Evolutionary conservation across 2,329 filamentous ascomycete genomes (phyloP).

Genomic region (Stachybotrys chlorohalonatus): DNA sequence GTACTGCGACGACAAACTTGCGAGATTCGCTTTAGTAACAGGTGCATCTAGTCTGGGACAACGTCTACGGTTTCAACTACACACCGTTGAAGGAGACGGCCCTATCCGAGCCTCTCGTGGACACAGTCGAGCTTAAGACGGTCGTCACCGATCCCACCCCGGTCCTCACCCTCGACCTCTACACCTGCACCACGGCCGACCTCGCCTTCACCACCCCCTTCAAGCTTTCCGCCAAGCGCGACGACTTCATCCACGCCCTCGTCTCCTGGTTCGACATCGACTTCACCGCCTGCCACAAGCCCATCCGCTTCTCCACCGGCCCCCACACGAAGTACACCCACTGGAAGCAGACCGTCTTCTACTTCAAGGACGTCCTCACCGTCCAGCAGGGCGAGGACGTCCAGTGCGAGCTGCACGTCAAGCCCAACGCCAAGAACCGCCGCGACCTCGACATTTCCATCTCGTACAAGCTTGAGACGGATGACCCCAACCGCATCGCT

Average conservation of each 20-base stretch:
- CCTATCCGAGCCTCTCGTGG: slow-evolving; percentile 90
- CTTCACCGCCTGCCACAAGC: slow-evolving; percentile 97
- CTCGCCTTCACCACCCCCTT: slow-evolving; percentile 78
- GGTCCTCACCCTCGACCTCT: slow-evolving; percentile 84
- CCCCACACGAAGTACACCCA: slow-evolving; percentile 99
- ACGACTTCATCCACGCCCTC: slow-evolving; percentile 92
- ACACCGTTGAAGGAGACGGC: slow-evolving; percentile 87
- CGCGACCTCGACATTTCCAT: slow-evolving; percentile 90
- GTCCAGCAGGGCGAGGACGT: slow-evolving; percentile 82
- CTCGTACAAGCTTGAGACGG: slow-evolving; percentile 69
- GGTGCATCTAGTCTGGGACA: slow-evolving; percentile 76
- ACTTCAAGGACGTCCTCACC: slow-evolving; percentile 85
- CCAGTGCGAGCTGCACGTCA: slow-evolving; percentile 64
- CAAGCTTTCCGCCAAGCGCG: slow-evolving; percentile 66
- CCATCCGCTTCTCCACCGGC: slow-evolving; percentile 90
- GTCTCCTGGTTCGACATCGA: slow-evolving; percentile 99
- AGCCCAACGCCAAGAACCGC: slow-evolving; percentile 88
- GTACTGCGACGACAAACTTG: slow-evolving; percentile 23
- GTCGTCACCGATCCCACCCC: slow-evolving; percentile 85
- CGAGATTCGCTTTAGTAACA: slow-evolving; percentile 1
- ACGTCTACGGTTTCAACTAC: slow-evolving; percentile 98
- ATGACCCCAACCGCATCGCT: slow-evolving; percentile 60
- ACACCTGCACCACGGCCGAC: slow-evolving; percentile 77
- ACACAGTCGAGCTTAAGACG: slow-evolving; percentile 95
- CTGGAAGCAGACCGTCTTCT: slow-evolving; percentile 99